phyloP scores from a whole-genome alignment of 2,329 filamentous ascomycete genomes.

The Trichophyton simii region DNA sequence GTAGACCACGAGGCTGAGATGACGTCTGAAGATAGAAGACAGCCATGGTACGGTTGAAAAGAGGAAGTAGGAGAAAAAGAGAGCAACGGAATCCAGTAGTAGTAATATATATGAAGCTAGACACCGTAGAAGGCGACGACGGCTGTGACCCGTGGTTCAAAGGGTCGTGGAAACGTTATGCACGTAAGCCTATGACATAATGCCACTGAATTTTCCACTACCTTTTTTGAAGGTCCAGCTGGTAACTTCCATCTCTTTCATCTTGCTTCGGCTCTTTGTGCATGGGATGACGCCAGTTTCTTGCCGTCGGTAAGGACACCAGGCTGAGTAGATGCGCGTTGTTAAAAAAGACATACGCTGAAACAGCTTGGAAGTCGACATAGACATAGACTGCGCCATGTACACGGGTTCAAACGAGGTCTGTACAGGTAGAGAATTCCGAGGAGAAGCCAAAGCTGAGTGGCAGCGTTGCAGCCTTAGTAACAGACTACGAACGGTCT shows the following conservation, averaged over 20 bases:
- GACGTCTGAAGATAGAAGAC: neutral
- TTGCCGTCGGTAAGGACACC: neutral
- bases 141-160: neutral
- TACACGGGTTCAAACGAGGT: neutral
- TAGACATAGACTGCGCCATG: neutral
- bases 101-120: neutral
- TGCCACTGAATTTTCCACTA: neutral
- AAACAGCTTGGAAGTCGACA: neutral
- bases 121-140: neutral
- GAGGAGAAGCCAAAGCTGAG: neutral
- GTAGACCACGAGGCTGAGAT: neutral
- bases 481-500: neutral
- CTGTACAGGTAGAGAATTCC: neutral
- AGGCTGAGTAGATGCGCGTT: too few relatives aligned
- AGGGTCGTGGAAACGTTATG: neutral
- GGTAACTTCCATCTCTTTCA: too few relatives aligned
- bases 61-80: neutral
- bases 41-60: neutral
- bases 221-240: too few relatives aligned
- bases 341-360: neutral
- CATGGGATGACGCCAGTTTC: neutral
- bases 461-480: neutral
- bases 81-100: neutral
- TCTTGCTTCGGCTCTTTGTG: too few relatives aligned
- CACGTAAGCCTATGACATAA: neutral